Evolutionary conservation across 1,284 basidiomycete genomes (phyloP).

Genomic region (Vanrija humicola): DNA sequence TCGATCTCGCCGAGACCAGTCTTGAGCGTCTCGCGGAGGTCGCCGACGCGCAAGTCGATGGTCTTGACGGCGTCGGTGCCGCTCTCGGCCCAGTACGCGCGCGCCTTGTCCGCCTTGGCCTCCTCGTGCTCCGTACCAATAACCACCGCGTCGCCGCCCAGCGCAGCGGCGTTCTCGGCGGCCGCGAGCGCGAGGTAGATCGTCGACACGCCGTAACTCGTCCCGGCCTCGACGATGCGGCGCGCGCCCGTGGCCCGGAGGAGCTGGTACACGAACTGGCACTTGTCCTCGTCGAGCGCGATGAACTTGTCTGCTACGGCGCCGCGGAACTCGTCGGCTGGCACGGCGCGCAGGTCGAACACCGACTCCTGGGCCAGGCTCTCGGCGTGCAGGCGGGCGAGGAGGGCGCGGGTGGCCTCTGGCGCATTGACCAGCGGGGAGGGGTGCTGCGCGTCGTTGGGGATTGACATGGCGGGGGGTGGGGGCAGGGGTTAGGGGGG

Average conservation of each 20-base stretch:
- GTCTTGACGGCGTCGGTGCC: constrained; percentile 15
- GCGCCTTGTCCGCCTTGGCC: constrained; percentile 20
- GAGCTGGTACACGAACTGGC: constrained; percentile 28
- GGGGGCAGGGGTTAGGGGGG: no score
- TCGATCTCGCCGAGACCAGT: constrained; percentile 21
- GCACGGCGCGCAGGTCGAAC: constrained; percentile 4
- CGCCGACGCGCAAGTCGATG: constrained; percentile 34
- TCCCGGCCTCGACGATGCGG: constrained; percentile 30
- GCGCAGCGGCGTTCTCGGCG: constrained; percentile 7
- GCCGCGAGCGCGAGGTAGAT: constrained; percentile 36
- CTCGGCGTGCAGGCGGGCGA: constrained; percentile 22
- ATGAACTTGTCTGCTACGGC: constrained; percentile 32
- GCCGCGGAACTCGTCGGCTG: constrained; percentile 11
- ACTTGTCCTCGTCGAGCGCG: constrained; percentile 35
- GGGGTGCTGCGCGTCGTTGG: constrained; percentile 7
- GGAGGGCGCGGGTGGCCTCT: constrained; percentile 11
- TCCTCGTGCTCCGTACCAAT: constrained; percentile 32
- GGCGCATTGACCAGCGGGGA: constrained; percentile 11
- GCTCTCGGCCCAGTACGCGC: constrained; percentile 20
- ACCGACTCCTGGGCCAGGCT: constrained; percentile 20
- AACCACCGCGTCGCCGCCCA: constrained; percentile 15
- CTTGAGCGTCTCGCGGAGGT: constrained; percentile 29
- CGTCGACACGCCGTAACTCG: constrained; percentile 32
- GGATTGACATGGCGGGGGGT: no score
- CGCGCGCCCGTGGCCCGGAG: constrained; percentile 14